Base-by-base conservation (phyloP, 768 basidiomycete species). In the Leccinum obscurum region DNA sequence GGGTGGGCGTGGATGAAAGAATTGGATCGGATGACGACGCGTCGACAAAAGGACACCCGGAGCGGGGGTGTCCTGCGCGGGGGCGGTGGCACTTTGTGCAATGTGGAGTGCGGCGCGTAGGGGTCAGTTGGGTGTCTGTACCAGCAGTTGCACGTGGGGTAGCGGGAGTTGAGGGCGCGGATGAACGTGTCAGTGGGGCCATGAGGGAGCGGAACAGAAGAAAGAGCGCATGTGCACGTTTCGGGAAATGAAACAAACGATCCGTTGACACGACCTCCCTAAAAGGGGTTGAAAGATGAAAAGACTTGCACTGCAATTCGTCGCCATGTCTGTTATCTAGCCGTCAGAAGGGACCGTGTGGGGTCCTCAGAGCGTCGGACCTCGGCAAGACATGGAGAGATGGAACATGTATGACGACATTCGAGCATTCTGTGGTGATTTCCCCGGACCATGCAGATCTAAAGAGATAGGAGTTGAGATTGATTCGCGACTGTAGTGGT, bases 1-100 rank as follows among this genome's bases (percentile, higher is more conserved):
- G 32, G 32, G 32, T 34, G 34, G 65, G 61, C 10, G 68, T 59
- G 6, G 72, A 66, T 4, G 62, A 41, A 4, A 64, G 67, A 15
- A 39, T 65, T n/a, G 46, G 10, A 7, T 62, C 44, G 0, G 63
- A 61, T 20, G 44, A n/a, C 9, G 41, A 46, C 41, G 77, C 70
- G 49, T 79, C 77, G 22, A 68, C 71, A 58, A 73, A 79, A 1
- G 85, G 84, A 66, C 87, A 87, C 10, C 86, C 85, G 0, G 83
- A 82, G 50, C 85, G 83, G 17, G 86, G 86, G 66, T 88, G 87
- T 0, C 86, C 85, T 26, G 75, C 77, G 56, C 79, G 77, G 0
- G 84, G 83, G 24, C 80, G 80, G 56, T 77, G 75, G 70, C 86
- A 88, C 65, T 81, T 82, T 49, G 73, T 78, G 71, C 86, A 88